A percentile compares a stretch with the other conserved stretches of the same genome.
phyloP scores from a whole-genome alignment of 441 rosid genomes.

The Theobroma grandiflorum region DNA sequence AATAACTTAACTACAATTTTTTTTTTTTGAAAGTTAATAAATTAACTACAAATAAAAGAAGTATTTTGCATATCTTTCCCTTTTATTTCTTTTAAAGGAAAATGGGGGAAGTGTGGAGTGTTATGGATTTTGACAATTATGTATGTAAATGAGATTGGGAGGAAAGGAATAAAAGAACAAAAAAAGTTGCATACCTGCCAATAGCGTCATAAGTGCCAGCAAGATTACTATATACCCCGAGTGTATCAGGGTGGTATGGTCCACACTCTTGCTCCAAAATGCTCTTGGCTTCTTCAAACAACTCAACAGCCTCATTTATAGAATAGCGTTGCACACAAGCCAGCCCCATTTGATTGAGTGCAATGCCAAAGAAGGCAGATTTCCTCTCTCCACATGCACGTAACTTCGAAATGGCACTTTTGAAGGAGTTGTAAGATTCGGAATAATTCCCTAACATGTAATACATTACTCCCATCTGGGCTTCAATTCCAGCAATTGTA shows the following conservation, averaged over 20 bases:
- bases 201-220: conserved; percentile 76
- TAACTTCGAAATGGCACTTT: conserved; percentile 59
- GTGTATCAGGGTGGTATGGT: conserved; percentile 72
- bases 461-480: conserved; percentile 78
- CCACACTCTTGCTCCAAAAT: conserved; percentile 70
- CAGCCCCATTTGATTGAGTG: conserved; percentile 80
- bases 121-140: neutral
- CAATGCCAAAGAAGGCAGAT: conserved; percentile 72
- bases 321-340: conserved; percentile 67
- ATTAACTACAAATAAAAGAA: neutral
- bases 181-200: conserved; percentile 55
- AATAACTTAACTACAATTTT: neutral
- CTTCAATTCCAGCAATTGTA: conserved; percentile 73
- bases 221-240: conserved; percentile 72
- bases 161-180: conserved; percentile 28
- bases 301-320: conserved; percentile 62
- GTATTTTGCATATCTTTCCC: neutral
- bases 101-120: neutral
- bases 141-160: neutral
- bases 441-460: conserved; percentile 70
- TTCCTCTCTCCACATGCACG: conserved; percentile 70
- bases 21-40: neutral
- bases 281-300: conserved; percentile 70
- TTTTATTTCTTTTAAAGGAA: neutral
- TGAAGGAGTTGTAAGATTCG: conserved; percentile 61